Conservation (phyloP, 371 early-diverging fungal species). For the Umbelopsis sp. region DNA sequence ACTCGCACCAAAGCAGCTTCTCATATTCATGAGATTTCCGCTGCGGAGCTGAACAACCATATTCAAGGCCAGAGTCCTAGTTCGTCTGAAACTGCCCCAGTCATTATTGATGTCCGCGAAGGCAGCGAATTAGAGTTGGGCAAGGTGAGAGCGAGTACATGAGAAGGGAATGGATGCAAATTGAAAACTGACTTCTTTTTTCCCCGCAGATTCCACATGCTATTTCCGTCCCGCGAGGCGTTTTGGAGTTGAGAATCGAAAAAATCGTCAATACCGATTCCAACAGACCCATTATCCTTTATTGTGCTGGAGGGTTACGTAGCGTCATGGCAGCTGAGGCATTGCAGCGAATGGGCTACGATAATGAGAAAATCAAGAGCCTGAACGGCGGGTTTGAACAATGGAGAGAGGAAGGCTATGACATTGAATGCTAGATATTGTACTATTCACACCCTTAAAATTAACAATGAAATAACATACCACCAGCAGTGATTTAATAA, state of each 20-base stretch:
- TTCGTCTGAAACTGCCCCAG: slow-evolving; percentile 19
- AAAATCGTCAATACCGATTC: slow-evolving; percentile 34
- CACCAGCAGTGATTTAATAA: too few relatives aligned
- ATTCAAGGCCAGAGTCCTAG: slow-evolving; percentile 16
- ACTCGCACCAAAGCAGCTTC: slow-evolving; percentile 20
- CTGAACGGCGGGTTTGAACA: slow-evolving; percentile 35
- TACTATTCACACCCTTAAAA: neutral
- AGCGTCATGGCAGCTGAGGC: slow-evolving; percentile 59
- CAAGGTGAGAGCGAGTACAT: slow-evolving; percentile 23
- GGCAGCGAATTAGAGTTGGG: slow-evolving; percentile 26
- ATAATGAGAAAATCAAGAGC: slow-evolving; percentile 39
- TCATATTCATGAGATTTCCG: slow-evolving; percentile 28
- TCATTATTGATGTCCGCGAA: slow-evolving; percentile 38
- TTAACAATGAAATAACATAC: neutral
- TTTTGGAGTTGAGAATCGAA: slow-evolving; percentile 33
- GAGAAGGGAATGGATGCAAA: neutral
- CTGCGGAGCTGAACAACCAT: slow-evolving; percentile 23
- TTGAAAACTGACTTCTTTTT: neutral
- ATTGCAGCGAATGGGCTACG: slow-evolving; percentile 57
- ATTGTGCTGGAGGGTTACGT: slow-evolving; percentile 60
- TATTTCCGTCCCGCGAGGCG: slow-evolving; percentile 32
- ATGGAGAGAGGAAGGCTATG: slow-evolving; percentile 34
- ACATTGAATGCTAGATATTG: slow-evolving; percentile 22
- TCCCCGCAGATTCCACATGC: slow-evolving; percentile 34
- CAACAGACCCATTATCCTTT: slow-evolving; percentile 45